A percentile compares a stretch with the other conserved stretches of the same genome.
Evolutionary conservation across 1,284 basidiomycete genomes (phyloP).

Genomic region (Leccinum solheimii): DNA sequence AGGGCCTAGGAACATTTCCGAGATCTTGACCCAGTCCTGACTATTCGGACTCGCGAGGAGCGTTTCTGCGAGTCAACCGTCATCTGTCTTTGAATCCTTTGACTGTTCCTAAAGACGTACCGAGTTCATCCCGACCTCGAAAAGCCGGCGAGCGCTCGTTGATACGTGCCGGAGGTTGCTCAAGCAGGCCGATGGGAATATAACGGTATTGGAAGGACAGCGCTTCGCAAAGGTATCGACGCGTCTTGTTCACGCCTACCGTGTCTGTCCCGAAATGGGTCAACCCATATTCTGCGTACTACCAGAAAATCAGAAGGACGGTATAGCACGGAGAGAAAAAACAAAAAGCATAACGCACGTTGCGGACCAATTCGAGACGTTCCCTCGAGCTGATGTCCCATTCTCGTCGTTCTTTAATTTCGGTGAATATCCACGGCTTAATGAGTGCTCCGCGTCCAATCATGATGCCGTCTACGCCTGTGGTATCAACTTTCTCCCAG

Average conservation of each 20-base stretch:
- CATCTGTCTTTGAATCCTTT: slow-evolving; percentile 1
- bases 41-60: slow-evolving; percentile 80
- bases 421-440: slow-evolving; percentile 97
- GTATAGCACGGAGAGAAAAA: not conserved
- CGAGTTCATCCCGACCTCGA: slow-evolving; percentile 83
- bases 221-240: slow-evolving; percentile 93
- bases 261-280: slow-evolving; percentile 90
- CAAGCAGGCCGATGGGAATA: slow-evolving; percentile 91
- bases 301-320: not conserved
- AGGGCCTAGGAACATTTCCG: slow-evolving; percentile 90
- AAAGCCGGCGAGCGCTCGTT: slow-evolving; percentile 92
- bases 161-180: slow-evolving; percentile 76
- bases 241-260: slow-evolving; percentile 87
- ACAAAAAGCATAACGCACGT: slow-evolving; percentile 47
- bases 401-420: slow-evolving; percentile 88
- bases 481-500: slow-evolving; percentile 73
- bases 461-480: slow-evolving; percentile 94
- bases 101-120: slow-evolving; percentile 39
- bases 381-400: slow-evolving; percentile 95
- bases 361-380: slow-evolving; percentile 82
- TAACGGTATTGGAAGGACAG: slow-evolving; percentile 96
- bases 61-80: slow-evolving; percentile 56
- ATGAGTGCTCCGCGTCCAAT: slow-evolving; percentile 92
- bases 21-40: slow-evolving; percentile 93
- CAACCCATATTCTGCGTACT: slow-evolving; percentile 84